Evolutionary conservation across 805 yeast species (phyloP).

Genomic region (Yueomyces sp.): DNA sequence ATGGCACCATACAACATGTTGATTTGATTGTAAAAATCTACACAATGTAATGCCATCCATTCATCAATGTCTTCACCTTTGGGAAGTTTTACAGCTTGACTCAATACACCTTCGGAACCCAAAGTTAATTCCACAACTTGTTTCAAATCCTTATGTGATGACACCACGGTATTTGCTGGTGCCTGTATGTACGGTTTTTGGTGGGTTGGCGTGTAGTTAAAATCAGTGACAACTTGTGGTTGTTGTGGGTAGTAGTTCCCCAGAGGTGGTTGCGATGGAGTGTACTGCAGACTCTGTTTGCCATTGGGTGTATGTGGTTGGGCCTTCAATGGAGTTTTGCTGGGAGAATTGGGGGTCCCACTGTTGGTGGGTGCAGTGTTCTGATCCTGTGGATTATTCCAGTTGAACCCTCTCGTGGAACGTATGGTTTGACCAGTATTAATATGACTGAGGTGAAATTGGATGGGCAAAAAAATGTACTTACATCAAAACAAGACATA

Average conservation of each 20-base stretch:
- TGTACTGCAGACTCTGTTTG: background rate
- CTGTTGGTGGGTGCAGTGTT: background rate
- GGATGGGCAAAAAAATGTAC: background rate
- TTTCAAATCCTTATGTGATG: conserved; percentile 62
- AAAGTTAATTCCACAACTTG: conserved; percentile 88
- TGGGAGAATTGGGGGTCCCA: background rate
- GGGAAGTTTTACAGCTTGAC: conserved; percentile 88
- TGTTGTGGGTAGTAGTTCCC: conserved; percentile 1
- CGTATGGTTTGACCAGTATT: conserved; percentile 35
- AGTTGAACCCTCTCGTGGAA: conserved; percentile 34
- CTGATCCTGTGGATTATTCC: conserved; percentile 14
- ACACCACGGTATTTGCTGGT: conserved; percentile 26
- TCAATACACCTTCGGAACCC: conserved; percentile 82
- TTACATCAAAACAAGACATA: background rate
- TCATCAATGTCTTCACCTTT: conserved; percentile 84
- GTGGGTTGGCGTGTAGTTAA: conserved; percentile 26
- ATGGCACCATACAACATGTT: conserved; percentile 94
- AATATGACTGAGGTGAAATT: conserved; percentile 14
- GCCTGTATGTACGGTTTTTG: conserved; percentile 23
- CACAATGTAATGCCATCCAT: conserved; percentile 97
- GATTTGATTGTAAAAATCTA: conserved; percentile 89
- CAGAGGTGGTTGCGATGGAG: background rate
- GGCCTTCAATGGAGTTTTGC: background rate
- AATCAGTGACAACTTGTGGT: conserved; percentile 17
- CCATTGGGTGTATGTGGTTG: background rate